Conservation (phyloP, 106 monocot genomes). For the Dendrobium nobile region DNA sequence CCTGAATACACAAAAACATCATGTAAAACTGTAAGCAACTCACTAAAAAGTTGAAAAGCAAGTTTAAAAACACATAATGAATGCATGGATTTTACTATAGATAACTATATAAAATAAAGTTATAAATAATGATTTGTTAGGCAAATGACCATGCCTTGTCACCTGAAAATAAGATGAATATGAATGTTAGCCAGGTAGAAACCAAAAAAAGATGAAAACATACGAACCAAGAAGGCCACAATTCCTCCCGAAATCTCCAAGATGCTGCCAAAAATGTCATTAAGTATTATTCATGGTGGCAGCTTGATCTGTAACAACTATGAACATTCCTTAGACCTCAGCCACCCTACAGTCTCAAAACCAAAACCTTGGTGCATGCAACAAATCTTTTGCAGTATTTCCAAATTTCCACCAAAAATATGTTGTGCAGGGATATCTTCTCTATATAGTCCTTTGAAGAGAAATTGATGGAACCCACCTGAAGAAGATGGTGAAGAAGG, state of each 20-base stretch:
- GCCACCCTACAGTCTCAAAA: slow-evolving; percentile 54
- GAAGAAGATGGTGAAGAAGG: slow-evolving; percentile 72
- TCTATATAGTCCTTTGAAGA: slow-evolving; percentile 92
- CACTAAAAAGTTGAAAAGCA: background rate
- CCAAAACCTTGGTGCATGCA: slow-evolving; percentile 48
- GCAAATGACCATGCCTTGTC: slow-evolving; percentile 14
- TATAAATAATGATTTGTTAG: background rate
- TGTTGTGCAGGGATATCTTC: slow-evolving; percentile 73
- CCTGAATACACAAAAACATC: slow-evolving; percentile 38
- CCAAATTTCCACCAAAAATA: slow-evolving; percentile 82
- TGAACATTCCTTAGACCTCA: slow-evolving; percentile 52
- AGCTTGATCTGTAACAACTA: slow-evolving; percentile 41
- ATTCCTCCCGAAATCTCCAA: slow-evolving; percentile 64
- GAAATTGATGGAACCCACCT: slow-evolving; percentile 95
- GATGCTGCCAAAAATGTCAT: slow-evolving; percentile 84
- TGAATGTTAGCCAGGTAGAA: slow-evolving; percentile 49
- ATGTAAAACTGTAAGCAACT: slow-evolving; percentile 17
- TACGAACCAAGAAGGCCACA: slow-evolving; percentile 91
- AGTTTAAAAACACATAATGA: background rate
- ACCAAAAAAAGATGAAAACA: slow-evolving; percentile 81
- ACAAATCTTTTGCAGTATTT: slow-evolving; percentile 58
- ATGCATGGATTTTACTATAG: background rate
- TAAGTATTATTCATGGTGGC: slow-evolving; percentile 59
- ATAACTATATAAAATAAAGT: slow-evolving; percentile 1
- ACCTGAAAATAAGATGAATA: slow-evolving; percentile 43